These are phyloP conservation scores for Auriculariales sp. DNA, from an alignment of 768 basidiomycete species.

Conservation along the genomic window DNA sequence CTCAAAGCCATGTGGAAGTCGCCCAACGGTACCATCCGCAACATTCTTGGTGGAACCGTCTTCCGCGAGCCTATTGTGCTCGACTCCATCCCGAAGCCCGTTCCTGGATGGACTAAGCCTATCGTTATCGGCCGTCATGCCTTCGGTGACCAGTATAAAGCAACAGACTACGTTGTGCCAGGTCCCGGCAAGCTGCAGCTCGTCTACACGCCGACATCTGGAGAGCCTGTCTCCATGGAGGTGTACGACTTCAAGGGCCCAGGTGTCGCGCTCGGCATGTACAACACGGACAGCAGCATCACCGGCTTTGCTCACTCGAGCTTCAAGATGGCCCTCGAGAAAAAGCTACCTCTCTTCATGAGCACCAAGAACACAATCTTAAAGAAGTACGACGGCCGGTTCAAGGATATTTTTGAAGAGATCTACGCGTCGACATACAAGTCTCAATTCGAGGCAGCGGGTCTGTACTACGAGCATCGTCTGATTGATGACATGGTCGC, in stretches of 20 bases:
- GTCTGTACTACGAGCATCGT: conserved; percentile 90
- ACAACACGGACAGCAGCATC: conserved; percentile 92
- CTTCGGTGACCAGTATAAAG: conserved; percentile 91
- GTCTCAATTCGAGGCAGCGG: conserved; percentile 46
- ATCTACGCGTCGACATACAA: conserved; percentile 82
- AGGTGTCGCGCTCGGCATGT: conserved; percentile 95
- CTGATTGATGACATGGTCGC: conserved; percentile 98
- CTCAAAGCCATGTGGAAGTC: conserved; percentile 99
- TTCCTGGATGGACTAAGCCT: conserved; percentile 95
- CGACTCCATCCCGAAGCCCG: conserved; percentile 74
- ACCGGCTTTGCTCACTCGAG: conserved; percentile 91
- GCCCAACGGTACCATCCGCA: conserved; percentile 96
- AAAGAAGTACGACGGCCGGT: conserved; percentile 96
- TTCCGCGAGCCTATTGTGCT: conserved; percentile 98
- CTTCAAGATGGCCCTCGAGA: conserved; percentile 82
- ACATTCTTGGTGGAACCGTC: conserved; percentile 95
- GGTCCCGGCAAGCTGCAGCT: conserved; percentile 91
- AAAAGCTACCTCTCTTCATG: conserved; percentile 57
- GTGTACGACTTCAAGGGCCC: conserved; percentile 90
- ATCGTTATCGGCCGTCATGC: conserved; percentile 96
- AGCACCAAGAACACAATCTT: conserved; percentile 96
- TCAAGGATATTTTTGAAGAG: conserved; percentile 99
- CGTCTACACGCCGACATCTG: conserved; percentile 72
- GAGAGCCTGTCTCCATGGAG: conserved; percentile 50
- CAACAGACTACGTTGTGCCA: conserved; percentile 84